Conservation (phyloP, 768 basidiomycete genomes). For the Suillus spraguei region DNA sequence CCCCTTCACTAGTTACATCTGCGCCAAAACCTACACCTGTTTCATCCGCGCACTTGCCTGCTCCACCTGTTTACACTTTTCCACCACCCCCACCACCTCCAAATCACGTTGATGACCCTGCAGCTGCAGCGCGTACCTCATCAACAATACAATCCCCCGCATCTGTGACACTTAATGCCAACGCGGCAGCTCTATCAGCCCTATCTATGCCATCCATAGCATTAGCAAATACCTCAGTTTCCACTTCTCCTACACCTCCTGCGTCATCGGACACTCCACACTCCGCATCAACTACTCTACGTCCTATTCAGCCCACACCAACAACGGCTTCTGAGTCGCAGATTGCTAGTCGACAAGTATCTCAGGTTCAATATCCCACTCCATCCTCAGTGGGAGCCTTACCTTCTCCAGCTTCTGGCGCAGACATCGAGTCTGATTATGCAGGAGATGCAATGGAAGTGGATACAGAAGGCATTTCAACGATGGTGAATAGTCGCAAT, state of each 20-base stretch:
- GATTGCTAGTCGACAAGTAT: too few species aligned
- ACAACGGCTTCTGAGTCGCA: background rate
- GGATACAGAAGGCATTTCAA: background rate
- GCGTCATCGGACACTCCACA: background rate
- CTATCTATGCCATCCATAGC: background rate
- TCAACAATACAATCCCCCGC: background rate
- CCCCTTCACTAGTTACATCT: background rate
- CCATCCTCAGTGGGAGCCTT: background rate
- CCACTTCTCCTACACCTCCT: background rate
- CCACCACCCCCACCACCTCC: constrained; percentile 3
- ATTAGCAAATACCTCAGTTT: background rate
- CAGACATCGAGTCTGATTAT: background rate
- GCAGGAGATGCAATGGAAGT: constrained; percentile 1
- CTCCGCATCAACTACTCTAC: background rate
- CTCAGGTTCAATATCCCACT: background rate
- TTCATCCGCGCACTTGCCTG: background rate
- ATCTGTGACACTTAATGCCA: background rate
- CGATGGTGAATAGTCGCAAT: background rate
- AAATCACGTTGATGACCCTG: background rate
- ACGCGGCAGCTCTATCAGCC: background rate
- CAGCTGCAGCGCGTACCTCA: background rate
- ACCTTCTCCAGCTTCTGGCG: background rate
- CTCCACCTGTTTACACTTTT: constrained; percentile 5
- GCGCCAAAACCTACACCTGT: background rate
- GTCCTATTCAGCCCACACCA: background rate